Base-by-base conservation (phyloP, 306 rosid genomes). In the Macrotyloma uniflorum region DNA sequence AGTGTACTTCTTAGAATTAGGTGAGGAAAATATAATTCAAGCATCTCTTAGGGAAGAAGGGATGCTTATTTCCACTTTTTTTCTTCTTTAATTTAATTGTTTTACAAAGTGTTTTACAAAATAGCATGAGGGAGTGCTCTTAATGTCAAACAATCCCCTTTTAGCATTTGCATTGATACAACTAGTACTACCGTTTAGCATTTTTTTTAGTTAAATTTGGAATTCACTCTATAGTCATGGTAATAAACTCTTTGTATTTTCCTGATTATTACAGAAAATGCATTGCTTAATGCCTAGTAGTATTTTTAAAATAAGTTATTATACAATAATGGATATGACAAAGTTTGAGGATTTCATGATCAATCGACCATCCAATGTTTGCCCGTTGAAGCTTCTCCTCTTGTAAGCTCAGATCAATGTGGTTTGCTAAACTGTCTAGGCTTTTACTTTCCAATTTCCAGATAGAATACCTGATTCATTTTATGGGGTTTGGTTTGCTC, bases 371-470 rank as follows among this genome's bases (percentile, higher is more conserved):
- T 72, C 54, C 75, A 38, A 26, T 67, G 58, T 36, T 51, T 45
- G 67, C 8, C 23, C 74, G 4, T 47, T 50, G 26, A 30, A 75
- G 45, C 46, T 7, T 62, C 49, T 61, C 26, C 71, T 75, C 13
- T 75, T 22, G 19, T 30, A 61, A 50, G 32, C 14, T 16, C 3
- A 4, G 16, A 30, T 61, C 43, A 15, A 30, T 15, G 11, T 61
- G 43, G 67, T 61, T 61, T 61, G 2, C 67, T 61, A 15, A 30
- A 61, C 23, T 61, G 35, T 62, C 19, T 49, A n/a, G 45, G 62
- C 61, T 75, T 24, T 58, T 42, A 75, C 15, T 75, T 75, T 75
- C 20, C 62, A 18, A 12, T 61, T 61, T 61, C 22, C 43, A 30
- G 11, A 20, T 32, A 13, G 33, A 61, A 19, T 43, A 50, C 70